Base-by-base conservation (phyloP, 192 early-diverging fungal genomes). In the Coemansia sp. region DNA sequence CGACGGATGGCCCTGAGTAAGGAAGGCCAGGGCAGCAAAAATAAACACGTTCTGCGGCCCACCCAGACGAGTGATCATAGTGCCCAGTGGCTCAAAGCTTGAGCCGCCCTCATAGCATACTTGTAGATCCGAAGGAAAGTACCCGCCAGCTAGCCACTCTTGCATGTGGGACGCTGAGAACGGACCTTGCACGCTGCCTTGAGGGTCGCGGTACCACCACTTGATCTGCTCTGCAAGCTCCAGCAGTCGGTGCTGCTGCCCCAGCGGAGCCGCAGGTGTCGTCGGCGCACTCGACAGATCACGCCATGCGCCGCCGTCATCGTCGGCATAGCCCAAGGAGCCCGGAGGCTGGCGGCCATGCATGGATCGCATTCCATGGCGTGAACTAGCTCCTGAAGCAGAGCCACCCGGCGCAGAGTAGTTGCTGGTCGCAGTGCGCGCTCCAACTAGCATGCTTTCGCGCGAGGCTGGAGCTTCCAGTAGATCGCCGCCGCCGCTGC, bases 151-250 rank as follows among this genome's bases (percentile, higher is more conserved):
- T 80, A 88, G 94, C 97, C 97, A 99, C 42, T 94, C 94, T 50
- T 99, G 94, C 97, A 99, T 99, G 57, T 95, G 91, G 12, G 89
- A 77, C 17, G 91, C 86, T 10, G 86, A 78, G 72, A 97, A 99
- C 25, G 97, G 95, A 23, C 95, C 96, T 77, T 97, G 95, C 25
- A 94, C 85, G 50, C 85, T 89, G 9, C 93, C 93, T 67, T 86
- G 87, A 7, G 94, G 93, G 71, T 95, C 95, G 32, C 92, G 87
- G 70, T 95, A 95, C 61, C 88, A 86, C 95, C 95, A 97, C 62
- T 73, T 72, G 17, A 75, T 7, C n/a, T 64, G 65, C 64, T 82
- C 79, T 0, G 79, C 79, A 3, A 51, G 79, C 62, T 82, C 79
- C 7, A 76, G 42, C 53, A 82, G 71, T 4, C 62, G 72, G 31